Percentiles rank a stretch among this genome's conserved stretches.
Conservation (phyloP, 257 asterid genomes). For the Voacanga thouarsii region DNA sequence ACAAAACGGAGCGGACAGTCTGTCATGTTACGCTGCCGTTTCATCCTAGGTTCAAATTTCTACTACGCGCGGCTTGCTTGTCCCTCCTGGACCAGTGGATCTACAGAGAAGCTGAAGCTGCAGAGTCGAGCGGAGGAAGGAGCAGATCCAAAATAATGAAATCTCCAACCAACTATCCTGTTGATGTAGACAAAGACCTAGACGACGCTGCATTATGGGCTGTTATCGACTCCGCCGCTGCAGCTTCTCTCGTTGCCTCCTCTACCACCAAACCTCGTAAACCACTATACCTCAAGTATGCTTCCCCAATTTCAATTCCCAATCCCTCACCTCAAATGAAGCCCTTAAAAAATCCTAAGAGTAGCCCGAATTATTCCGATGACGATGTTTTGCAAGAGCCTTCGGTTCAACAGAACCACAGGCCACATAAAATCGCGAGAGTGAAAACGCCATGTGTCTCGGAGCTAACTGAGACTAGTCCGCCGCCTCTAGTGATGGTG, state of each 20-base stretch:
- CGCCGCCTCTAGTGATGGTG: conserved; percentile 55
- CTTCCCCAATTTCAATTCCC: conserved; percentile 61
- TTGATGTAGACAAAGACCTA: conserved; percentile 67
- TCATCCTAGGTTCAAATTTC: neutral
- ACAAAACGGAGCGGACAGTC: neutral
- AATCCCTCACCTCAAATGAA: conserved; percentile 53
- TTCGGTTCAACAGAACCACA: conserved; percentile 30
- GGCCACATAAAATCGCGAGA: conserved; percentile 52
- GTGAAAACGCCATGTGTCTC: conserved; percentile 29
- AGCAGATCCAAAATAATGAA: conserved; percentile 26
- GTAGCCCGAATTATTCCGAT: conserved; percentile 31
- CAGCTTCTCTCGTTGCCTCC: conserved; percentile 52
- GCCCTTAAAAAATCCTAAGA: conserved; percentile 27
- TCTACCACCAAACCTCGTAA: conserved; percentile 37
- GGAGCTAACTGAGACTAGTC: conserved; percentile 28
- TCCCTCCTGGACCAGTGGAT: neutral
- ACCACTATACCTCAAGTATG: conserved; percentile 37
- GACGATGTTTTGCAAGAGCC: conserved; percentile 50
- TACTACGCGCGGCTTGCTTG: neutral
- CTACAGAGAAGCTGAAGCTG: conserved; percentile 1
- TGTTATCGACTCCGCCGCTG: conserved; percentile 90
- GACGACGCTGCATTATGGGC: conserved; percentile 99
- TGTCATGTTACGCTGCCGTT: neutral
- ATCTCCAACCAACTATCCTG: conserved; percentile 37
- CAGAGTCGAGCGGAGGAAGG: neutral